Percentiles rank a stretch among this genome's conserved stretches.
Evolutionary conservation across 495 filamentous ascomycete genomes (phyloP).

Genomic region (Xylaria acuta): DNA sequence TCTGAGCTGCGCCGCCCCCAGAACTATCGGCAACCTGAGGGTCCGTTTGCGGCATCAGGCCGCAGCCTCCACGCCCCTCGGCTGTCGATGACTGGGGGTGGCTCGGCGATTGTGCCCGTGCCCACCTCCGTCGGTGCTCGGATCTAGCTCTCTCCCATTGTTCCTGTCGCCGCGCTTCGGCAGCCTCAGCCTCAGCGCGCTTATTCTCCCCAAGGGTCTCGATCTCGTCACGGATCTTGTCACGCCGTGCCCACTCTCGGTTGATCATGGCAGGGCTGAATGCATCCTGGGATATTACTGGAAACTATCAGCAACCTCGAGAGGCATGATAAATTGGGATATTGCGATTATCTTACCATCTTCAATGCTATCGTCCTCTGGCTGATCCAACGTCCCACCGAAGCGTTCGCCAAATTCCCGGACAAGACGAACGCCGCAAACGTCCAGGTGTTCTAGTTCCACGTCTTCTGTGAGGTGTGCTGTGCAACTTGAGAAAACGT

Average conservation of each 20-base stretch:
- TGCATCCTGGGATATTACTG: neutral
- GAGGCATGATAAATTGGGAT: neutral
- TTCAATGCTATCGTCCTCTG: neutral
- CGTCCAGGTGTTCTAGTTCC: neutral
- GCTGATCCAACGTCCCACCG: neutral
- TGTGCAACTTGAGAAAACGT: neutral
- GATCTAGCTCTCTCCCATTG: neutral
- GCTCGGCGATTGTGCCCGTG: neutral
- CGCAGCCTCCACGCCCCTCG: neutral
- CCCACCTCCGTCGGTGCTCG: neutral
- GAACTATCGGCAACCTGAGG: neutral
- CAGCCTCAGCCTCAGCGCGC: neutral
- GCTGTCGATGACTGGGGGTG: neutral
- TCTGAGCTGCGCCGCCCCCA: neutral
- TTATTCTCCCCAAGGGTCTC: neutral
- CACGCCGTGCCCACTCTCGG: neutral
- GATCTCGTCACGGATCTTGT: neutral
- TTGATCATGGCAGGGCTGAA: slow-evolving; percentile 1
- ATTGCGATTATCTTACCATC: neutral
- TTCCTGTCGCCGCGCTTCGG: neutral
- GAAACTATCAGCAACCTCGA: neutral
- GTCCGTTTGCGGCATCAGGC: neutral
- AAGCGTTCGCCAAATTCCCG: neutral
- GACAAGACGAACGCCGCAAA: neutral
- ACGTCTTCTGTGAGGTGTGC: neutral